These are phyloP conservation scores for Globisporangium lucens DNA, from an alignment of 352 stramenopile species.

Conservation along the genomic window DNA sequence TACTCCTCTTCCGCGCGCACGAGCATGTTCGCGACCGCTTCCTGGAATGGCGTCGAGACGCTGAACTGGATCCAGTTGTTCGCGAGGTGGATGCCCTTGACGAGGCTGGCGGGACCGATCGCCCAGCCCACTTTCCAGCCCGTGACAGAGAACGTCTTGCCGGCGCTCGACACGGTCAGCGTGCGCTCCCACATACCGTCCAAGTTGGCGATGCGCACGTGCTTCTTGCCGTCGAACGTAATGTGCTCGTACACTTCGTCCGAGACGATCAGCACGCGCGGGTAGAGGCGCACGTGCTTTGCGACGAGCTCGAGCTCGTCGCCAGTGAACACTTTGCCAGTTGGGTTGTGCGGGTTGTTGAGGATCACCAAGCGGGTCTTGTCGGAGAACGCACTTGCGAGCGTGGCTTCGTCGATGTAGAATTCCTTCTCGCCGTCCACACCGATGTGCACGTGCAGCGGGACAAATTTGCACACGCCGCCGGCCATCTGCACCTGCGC, in stretches of 20 bases:
- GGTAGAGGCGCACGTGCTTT: conserved; percentile 76
- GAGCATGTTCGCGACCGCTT: conserved; percentile 80
- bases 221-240: conserved; percentile 74
- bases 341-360: conserved; percentile 99
- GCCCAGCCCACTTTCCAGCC: conserved; percentile 94
- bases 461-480: conserved; percentile 80
- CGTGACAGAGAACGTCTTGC: conserved; percentile 93
- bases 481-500: conserved; percentile 84
- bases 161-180: conserved; percentile 87
- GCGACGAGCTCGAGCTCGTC: conserved; percentile 93
- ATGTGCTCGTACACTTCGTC: conserved; percentile 99
- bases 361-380: conserved; percentile 95
- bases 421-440: conserved; percentile 52
- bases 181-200: conserved; percentile 85
- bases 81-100: conserved; percentile 71
- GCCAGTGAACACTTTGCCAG: conserved; percentile 95
- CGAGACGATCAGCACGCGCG: conserved; percentile 92
- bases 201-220: conserved; percentile 72
- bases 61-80: conserved; percentile 90
- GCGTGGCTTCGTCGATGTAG: conserved; percentile 81
- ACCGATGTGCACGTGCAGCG: conserved; percentile 52
- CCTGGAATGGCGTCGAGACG: conserved; percentile 82
- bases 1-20: conserved; percentile 63
- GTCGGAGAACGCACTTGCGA: conserved; percentile 86
- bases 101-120: conserved; percentile 72